Evolutionary conservation across 352 stramenopile species (phyloP), one percentile per base, ranked within the genome.

Genomic region (Globisporangium irregulare): DNA sequence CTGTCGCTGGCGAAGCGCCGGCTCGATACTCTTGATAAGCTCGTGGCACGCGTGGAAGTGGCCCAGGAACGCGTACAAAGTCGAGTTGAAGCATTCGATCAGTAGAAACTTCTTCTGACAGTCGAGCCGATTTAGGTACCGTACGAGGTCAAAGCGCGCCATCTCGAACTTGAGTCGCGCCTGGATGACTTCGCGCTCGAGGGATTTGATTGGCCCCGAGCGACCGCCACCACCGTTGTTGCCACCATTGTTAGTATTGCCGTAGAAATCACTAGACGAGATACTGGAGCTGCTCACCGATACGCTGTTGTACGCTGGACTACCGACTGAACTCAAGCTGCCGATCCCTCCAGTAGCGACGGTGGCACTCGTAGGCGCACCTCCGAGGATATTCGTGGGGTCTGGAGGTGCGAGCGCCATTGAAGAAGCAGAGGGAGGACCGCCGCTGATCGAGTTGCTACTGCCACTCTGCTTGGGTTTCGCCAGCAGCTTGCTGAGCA

Each of bases 61-160:
- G 1, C 83, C 76, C 41, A 94, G 67, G 24, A 93, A 91, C 3
- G 88, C 85, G 54, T 93, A 94, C 61, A 96, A 38, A 32, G 80
- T 90, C 41, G 89, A 92, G 55, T 95, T 93, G 70, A 94, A 92
- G 62, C 84, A 92, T 64, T 96, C 89, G 36, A 94, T 78, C 9
- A 96, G 73, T 24, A 93, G 71, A 34, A 93, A 85, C 58, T 94
- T 96, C 73, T 96, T 96, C 67, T 90, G 86, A 51, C 79, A 89
- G 59, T 96, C 87, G 20, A 96, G 69, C 0, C 81, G 79, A 62
- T 96, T 96, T 51, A 96, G 75, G 59, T 91, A 92, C 8, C 89
- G 85, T 59, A 96, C 89, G 12, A 93, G 71, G 57, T 96, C 89
- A 56, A 95, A 96, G 3, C 89, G 87, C 27, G 89, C 87, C 20